These are phyloP conservation scores for Wickerhamiella alocasiicola DNA, from an alignment of 805 yeast species.

Conservation along the genomic window DNA sequence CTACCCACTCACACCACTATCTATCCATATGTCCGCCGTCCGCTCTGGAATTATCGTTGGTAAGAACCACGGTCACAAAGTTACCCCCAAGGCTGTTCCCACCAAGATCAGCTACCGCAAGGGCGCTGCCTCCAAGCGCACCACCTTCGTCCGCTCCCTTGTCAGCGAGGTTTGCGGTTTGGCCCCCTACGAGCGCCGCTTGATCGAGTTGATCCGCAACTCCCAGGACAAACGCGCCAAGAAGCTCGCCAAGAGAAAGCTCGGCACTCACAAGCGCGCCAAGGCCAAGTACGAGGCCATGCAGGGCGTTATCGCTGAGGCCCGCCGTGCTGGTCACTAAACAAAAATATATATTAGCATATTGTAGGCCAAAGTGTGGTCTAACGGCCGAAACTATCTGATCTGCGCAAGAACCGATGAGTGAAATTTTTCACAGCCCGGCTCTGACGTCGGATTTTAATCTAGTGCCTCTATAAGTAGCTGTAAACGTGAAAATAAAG, in stretches of 20 bases:
- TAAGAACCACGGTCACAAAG: slow-evolving; percentile 98
- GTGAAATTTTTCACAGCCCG: too few relatives aligned
- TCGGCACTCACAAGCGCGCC: slow-evolving; percentile 99
- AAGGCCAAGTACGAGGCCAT: slow-evolving; percentile 99
- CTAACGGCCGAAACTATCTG: too few relatives aligned
- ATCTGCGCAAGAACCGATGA: too few relatives aligned
- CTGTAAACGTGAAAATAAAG: too few relatives aligned
- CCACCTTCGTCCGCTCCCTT: slow-evolving; percentile 86
- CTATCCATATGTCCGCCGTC: slow-evolving; percentile 33
- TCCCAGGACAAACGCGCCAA: slow-evolving; percentile 99
- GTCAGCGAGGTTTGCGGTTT: slow-evolving; percentile 97
- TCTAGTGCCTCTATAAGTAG: too few relatives aligned
- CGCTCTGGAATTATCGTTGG: slow-evolving; percentile 86
- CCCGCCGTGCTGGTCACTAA: slow-evolving; percentile 43
- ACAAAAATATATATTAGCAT: slow-evolving; percentile 8
- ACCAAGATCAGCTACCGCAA: slow-evolving; percentile 91
- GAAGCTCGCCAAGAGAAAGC: slow-evolving; percentile 98
- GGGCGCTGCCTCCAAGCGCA: slow-evolving; percentile 93
- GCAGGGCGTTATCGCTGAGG: slow-evolving; percentile 89
- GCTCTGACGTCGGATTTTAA: too few relatives aligned
- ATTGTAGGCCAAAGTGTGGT: too few relatives aligned
- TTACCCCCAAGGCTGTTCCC: slow-evolving; percentile 69
- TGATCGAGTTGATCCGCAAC: slow-evolving; percentile 98
- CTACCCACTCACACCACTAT: slow-evolving; percentile 5
- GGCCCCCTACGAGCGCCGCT: slow-evolving; percentile 99